Evolutionary conservation across 2,329 filamentous ascomycete genomes (phyloP).

Genomic region (Stagonosporopsis chrysanthemi): DNA sequence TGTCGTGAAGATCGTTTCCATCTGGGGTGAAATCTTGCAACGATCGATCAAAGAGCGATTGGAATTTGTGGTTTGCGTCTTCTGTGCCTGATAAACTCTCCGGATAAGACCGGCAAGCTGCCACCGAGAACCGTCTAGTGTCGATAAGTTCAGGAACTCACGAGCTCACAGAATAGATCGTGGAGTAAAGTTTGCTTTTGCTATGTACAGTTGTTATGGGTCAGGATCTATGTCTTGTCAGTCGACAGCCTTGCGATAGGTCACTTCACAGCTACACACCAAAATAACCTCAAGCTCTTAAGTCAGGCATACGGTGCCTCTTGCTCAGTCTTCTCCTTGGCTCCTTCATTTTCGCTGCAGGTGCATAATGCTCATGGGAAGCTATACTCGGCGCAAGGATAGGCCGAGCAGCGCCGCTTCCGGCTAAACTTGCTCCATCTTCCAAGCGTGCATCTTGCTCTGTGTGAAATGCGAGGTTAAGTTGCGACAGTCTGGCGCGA

Average conservation of each 20-base stretch:
- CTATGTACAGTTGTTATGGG: slow-evolving; percentile 1
- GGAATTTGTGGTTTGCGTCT: not conserved
- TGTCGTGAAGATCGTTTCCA: not conserved
- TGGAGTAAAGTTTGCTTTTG: not conserved
- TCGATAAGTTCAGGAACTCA: not conserved
- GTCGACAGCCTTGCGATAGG: not conserved
- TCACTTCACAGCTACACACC: slow-evolving; percentile 2
- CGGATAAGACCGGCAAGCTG: not conserved
- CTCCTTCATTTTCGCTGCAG: slow-evolving; percentile 13
- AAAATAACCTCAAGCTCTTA: slow-evolving; percentile 8
- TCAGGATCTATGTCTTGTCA: not conserved
- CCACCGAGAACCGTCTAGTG: not conserved
- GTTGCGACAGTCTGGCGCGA: slow-evolving; percentile 19
- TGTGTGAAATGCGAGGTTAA: slow-evolving; percentile 19
- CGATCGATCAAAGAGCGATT: not conserved
- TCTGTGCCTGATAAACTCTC: not conserved
- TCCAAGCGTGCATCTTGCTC: slow-evolving; percentile 19
- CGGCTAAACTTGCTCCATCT: slow-evolving; percentile 31
- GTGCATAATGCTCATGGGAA: slow-evolving; percentile 16
- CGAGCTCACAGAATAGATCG: not conserved
- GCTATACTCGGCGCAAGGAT: slow-evolving; percentile 27
- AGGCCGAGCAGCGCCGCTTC: slow-evolving; percentile 26
- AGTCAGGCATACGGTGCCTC: slow-evolving; percentile 27
- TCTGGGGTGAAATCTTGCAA: not conserved
- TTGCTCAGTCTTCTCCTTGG: slow-evolving; percentile 30